A percentile compares a stretch with the other conserved stretches of the same genome.
Evolutionary conservation across 495 filamentous ascomycete species (phyloP).

Genomic region (Neurospora tetraspora): DNA sequence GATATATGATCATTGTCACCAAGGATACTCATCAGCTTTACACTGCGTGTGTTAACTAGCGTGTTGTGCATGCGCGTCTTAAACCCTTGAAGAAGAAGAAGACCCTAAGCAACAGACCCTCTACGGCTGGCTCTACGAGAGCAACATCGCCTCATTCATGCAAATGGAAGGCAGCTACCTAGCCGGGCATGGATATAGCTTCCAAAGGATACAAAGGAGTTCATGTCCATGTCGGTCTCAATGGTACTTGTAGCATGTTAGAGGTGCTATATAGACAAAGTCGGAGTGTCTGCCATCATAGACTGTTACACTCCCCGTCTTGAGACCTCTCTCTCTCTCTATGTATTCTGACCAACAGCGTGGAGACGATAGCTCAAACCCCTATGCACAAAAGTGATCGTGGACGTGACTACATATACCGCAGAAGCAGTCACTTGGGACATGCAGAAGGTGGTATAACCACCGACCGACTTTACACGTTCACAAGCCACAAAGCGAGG

Average conservation of each 20-base stretch:
- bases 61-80: not conserved
- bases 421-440: not conserved
- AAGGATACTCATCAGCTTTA: not conserved
- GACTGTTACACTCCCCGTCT: not conserved
- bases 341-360: not conserved
- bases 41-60: not conserved
- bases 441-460: not conserved
- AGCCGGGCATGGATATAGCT: not conserved
- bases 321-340: not conserved
- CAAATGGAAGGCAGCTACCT: not conserved
- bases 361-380: not conserved
- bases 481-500: not conserved
- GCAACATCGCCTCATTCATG: not conserved
- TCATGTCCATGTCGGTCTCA: not conserved
- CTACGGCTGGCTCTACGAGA: too few species aligned
- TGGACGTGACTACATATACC: not conserved
- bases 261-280: not conserved
- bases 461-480: not conserved
- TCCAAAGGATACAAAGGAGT: not conserved
- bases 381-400: not conserved
- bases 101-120: too few species aligned
- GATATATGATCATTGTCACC: not conserved
- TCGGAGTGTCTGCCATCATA: not conserved
- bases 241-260: too few species aligned
- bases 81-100: not conserved